Conservation (phyloP, 495 filamentous ascomycete species). For the Beverwykella pulmonaria region DNA sequence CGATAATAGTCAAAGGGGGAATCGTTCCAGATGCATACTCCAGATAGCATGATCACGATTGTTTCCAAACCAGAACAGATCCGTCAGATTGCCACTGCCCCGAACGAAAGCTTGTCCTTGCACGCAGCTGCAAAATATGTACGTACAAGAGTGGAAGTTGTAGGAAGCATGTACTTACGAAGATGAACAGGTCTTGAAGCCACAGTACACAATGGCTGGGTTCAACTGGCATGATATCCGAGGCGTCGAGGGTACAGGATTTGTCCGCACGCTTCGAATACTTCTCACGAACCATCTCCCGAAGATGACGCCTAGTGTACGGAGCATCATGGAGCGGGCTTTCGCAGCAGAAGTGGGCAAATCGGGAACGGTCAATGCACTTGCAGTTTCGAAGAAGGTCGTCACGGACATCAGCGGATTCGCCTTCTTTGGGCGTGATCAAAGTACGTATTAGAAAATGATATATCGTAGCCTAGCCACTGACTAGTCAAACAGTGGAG, state of each 20-base stretch:
- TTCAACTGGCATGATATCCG: constrained; percentile 9
- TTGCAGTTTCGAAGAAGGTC: no score
- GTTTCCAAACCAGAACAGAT: background rate
- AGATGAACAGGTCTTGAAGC: background rate
- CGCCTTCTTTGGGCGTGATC: background rate
- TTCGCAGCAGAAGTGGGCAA: no score
- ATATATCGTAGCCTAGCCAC: no score
- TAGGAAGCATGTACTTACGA: background rate
- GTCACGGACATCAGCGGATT: no score
- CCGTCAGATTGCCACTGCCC: background rate
- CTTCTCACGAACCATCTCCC: constrained; percentile 5
- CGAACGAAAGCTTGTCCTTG: background rate
- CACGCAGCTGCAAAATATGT: constrained; percentile 16
- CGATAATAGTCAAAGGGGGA: no score
- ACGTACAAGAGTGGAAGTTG: background rate
- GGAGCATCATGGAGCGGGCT: no score
- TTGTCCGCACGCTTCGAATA: background rate
- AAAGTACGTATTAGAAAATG: background rate
- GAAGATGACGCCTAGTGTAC: background rate
- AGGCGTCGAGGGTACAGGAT: constrained; percentile 9
- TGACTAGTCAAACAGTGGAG: no score
- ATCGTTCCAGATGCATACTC: no score
- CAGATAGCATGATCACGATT: no score
- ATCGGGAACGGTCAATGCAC: no score
- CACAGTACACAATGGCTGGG: constrained; percentile 1